Evolutionary conservation across 192 early-diverging fungal species (phyloP).

Genomic region (Phycomyces nitens): DNA sequence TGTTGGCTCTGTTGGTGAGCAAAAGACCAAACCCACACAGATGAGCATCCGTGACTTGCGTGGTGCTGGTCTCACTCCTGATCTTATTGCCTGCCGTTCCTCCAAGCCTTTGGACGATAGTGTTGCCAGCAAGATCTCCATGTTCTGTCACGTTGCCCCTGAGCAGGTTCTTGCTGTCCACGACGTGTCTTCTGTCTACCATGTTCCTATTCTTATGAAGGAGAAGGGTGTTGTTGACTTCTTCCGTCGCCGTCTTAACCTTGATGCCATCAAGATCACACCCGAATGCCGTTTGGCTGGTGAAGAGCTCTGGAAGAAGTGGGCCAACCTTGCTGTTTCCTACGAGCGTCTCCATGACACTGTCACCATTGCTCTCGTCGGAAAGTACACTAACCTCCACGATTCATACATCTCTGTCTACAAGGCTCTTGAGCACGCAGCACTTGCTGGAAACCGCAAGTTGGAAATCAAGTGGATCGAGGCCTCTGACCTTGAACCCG

Average conservation of each 20-base stretch:
- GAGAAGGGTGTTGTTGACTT: constrained; percentile 84
- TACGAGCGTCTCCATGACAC: constrained; percentile 76
- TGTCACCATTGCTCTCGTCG: constrained; percentile 89
- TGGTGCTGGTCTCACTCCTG: constrained; percentile 91
- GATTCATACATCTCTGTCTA: constrained; percentile 97
- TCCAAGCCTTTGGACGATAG: constrained; percentile 78
- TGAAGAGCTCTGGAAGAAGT: constrained; percentile 71
- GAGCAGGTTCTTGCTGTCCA: constrained; percentile 92
- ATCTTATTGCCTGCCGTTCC: constrained; percentile 95
- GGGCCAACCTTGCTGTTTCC: constrained; percentile 57
- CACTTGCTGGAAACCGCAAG: constrained; percentile 81
- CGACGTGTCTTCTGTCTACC: constrained; percentile 95
- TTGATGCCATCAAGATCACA: constrained; percentile 53
- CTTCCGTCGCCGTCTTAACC: constrained; percentile 74
- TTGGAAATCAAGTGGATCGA: constrained; percentile 90
- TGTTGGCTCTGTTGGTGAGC: constrained; percentile 96
- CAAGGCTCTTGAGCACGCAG: constrained; percentile 94
- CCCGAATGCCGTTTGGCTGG: constrained; percentile 56
- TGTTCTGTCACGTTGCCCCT: constrained; percentile 98
- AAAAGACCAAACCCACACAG: constrained; percentile 99
- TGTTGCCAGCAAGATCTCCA: constrained; percentile 90
- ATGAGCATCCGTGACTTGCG: constrained; percentile 92
- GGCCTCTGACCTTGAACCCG: constrained; percentile 84
- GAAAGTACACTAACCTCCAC: constrained; percentile 95
- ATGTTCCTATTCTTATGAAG: constrained; percentile 89